phyloP scores from a whole-genome alignment of 768 basidiomycete genomes.

The Pulveroboletus frians region DNA sequence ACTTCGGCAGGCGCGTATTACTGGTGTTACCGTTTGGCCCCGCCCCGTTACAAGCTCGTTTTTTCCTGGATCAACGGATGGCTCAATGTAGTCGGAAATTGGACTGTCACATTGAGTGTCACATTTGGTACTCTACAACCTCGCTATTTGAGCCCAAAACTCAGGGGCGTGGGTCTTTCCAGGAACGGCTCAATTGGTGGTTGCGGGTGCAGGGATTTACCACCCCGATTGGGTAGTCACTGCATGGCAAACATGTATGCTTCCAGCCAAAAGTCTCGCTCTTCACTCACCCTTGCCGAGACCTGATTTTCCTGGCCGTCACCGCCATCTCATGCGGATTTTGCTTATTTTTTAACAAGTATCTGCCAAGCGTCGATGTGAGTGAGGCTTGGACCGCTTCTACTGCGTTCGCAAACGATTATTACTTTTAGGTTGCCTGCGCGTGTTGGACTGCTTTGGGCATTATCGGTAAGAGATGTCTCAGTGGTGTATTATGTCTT shows the following conservation, averaged over 20 bases:
- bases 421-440: conserved; percentile 42
- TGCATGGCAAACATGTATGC: conserved; percentile 56
- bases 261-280: neutral
- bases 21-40: conserved; percentile 59
- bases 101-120: conserved; percentile 63
- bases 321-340: conserved; percentile 43
- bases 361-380: conserved; percentile 48
- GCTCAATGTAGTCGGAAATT: conserved; percentile 64
- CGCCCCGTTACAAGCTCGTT: conserved; percentile 46
- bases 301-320: conserved; percentile 55
- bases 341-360: conserved; percentile 52
- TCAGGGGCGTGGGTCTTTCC: conserved; percentile 1
- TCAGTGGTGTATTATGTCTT: neutral
- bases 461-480: conserved; percentile 37
- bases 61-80: conserved; percentile 66
- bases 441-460: conserved; percentile 61
- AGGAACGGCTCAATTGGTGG: conserved; percentile 56
- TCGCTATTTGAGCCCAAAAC: neutral
- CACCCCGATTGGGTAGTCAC: conserved; percentile 54
- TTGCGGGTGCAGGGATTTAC: conserved; percentile 55
- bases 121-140: conserved; percentile 41
- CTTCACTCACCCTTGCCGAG: conserved; percentile 21
- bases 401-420: conserved; percentile 2
- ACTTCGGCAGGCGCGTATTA: conserved; percentile 62
- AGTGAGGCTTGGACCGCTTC: conserved; percentile 1